Evolutionary conservation across 148 eudicot genomes (phyloP).

Genomic region (Fagopyrum tataricum): DNA sequence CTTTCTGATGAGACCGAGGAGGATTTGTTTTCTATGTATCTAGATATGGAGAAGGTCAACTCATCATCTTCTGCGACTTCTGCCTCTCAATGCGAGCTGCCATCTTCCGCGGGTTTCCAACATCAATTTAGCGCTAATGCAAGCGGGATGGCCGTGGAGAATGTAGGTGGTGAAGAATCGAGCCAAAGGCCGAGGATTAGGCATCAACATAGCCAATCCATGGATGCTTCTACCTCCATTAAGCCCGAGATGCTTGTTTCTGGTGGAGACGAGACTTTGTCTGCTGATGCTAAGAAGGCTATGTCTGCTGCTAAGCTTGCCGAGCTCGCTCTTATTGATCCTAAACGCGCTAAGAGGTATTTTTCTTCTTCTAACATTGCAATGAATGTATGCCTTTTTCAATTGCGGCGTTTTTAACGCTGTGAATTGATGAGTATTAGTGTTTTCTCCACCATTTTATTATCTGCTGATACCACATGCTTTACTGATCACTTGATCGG

Average conservation of each 20-base stretch:
- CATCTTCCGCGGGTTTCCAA: conserved; percentile 30
- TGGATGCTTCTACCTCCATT: conserved; percentile 78
- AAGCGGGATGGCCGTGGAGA: conserved; percentile 12
- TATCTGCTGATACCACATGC: neutral
- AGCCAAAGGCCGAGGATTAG: conserved; percentile 64
- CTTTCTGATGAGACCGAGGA: conserved; percentile 94
- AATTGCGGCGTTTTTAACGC: neutral
- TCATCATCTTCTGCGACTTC: conserved; percentile 64
- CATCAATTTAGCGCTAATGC: conserved; percentile 15
- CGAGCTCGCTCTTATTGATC: conserved; percentile 90
- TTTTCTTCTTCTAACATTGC: neutral
- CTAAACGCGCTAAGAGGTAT: conserved; percentile 95
- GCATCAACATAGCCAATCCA: conserved; percentile 92
- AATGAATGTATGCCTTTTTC: neutral
- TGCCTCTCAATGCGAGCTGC: conserved; percentile 43
- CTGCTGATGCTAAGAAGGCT: conserved; percentile 78
- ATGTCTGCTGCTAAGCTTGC: conserved; percentile 97
- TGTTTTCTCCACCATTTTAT: neutral
- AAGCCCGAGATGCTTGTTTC: conserved; percentile 76
- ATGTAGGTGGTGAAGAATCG: conserved; percentile 12
- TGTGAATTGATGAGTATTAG: neutral
- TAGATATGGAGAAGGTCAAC: conserved; percentile 92
- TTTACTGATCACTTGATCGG: neutral
- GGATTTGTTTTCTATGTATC: conserved; percentile 83
- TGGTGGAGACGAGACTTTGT: conserved; percentile 44